Base-by-base conservation (phyloP, 2,329 filamentous ascomycete genomes). In the Aureobasidium uvarum region DNA sequence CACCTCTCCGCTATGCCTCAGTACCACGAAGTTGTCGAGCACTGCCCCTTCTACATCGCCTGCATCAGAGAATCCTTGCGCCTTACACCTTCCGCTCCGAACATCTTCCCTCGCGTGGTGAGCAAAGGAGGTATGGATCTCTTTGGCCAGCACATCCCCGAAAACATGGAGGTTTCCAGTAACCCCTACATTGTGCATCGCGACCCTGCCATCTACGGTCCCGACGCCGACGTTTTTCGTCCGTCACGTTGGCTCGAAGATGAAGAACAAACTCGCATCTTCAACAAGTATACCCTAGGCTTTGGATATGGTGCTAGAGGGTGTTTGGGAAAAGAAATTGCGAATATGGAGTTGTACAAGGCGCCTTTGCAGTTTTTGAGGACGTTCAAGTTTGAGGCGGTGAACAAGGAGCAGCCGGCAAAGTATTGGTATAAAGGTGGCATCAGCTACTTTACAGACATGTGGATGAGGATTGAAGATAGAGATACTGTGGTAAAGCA, bases 291-390 rank as follows among this genome's bases (percentile, higher is more conserved):
- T 64, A 80, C 77, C 66, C 78, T 85, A 71, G 75, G 74, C 0
- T 85, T 84, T 66, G 82, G 82, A 0, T 82, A 82, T 71, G 83
- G 83, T 0, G 70, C 80, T 0, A 73, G 80, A 13, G 74, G 79
- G 14, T 84, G 81, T 65, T 69, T 84, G 50, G 82, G 83, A 0
- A 78, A 77, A 66, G 77, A 82, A 50, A 81, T 85, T 66, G 82
- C 81, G 1, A 76, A 80, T 70, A 82, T 84, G 80, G 82, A 84
- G 73, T 69, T 84, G 60, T 83, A 77, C 71, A 84, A 85, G 74
- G 76, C 70, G 3, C 78, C 68, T 10, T 71, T 72, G 59, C 62
- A 79, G 69, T 80, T 82, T 68, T 77, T 81, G 55, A 72, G 77
- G 6, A 75, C 70, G 0, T 81, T 79, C 66, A 73, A 70, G 41